Base-by-base conservation (phyloP, 306 rosid species). In the Hylodesmum podocarpum region DNA sequence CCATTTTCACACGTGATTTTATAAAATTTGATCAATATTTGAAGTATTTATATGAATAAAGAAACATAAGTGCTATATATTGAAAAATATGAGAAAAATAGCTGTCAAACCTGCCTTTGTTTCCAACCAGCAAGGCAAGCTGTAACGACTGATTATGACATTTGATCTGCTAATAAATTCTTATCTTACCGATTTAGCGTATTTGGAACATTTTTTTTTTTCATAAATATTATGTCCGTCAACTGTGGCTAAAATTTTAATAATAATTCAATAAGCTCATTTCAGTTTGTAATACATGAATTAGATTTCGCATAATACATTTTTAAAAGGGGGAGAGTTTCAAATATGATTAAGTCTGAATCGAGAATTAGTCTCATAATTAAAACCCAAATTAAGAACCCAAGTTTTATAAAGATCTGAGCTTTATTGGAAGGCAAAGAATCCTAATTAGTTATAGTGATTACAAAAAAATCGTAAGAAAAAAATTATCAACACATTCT, bases 121-220 rank as follows among this genome's bases (percentile, higher is more conserved):
- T 31, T 66, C 40, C 47, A 19, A 40, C 66, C 28, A 31, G 62
- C 76, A 28, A 24, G 34, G 66, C 66, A 50, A 68, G 25, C 31
- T 55, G 44, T 29, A 49, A 31, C 51, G 37, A 76, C 33, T 19
- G 62, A 68, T 68, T 41, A 57, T 31, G 76, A 57, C 47, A 53
- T 65, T 43, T 59, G 15, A 37, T 31, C 16, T 65, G 36, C 39
- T 9, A 12, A 6, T 11, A 41, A 18, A 44, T 44, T 44, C 27
- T 43, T 44, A 36, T 9, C 27, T 55, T 4, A 27, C 9, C 12
- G 13, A 21, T 44, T 41, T 68, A 44, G 10, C 43, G 6, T 11
- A 13, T 44, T 22, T 19, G 28, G 14, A 40, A 76, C 66, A 1
- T 65, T 59, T 22, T 39, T 73, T 28, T 44, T 21, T 28, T 44